Evolutionary conservation across 495 filamentous ascomycete genomes (phyloP), one percentile per base, ranked within the genome.

Genomic region (Hypoxylon cercidicola): DNA sequence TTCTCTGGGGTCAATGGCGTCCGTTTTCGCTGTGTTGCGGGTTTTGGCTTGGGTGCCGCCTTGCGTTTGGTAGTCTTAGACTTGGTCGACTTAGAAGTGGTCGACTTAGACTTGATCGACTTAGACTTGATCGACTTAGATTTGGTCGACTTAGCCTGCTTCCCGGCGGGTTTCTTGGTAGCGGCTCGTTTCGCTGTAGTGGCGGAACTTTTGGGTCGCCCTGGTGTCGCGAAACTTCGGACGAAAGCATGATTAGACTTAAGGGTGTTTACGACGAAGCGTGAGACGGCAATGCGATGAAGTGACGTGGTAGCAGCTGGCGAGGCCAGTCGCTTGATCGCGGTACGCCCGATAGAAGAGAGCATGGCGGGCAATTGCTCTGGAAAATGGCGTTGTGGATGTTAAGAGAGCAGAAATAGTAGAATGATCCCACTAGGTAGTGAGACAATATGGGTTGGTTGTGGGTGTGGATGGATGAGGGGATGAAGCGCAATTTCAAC

Each of bases 321-420:
- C 34, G 70, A 67, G 45, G 61, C 65, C 44, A 74, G 48, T 10
- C 74, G 70, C 53, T 62, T 53, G 21, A 74, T 60, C 4, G 77
- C 69, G 43, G 68, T 63, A 59, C 76, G 75, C 49, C 72, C 74
- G 18, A 78, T 69, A 20, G 62, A 69, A 55, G 70, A 74, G 30
- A 80, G 58, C 77, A 80, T 80, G 45, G n/a, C 66, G 44, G 60
- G 35, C 51, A 62, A 53, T 55, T 60, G 53, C 28, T 25, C 8
- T 21, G 35, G n/a, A 18, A 30, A 46, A 30, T 51, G 30, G 55
- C 25, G 11, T 35, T 1, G 18, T 12, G 15, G 16, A 43, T 45
- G 54, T 51, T 20, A 60, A 0, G 55, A 11, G 9, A 18, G 15
- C 4, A 43, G 18, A 60, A 37, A 25, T 19, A 11, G 12, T n/a